A percentile compares a stretch with the other conserved stretches of the same genome.
Evolutionary conservation across 352 stramenopile species (phyloP).

Genomic region (Phytophthora pinifolia): DNA sequence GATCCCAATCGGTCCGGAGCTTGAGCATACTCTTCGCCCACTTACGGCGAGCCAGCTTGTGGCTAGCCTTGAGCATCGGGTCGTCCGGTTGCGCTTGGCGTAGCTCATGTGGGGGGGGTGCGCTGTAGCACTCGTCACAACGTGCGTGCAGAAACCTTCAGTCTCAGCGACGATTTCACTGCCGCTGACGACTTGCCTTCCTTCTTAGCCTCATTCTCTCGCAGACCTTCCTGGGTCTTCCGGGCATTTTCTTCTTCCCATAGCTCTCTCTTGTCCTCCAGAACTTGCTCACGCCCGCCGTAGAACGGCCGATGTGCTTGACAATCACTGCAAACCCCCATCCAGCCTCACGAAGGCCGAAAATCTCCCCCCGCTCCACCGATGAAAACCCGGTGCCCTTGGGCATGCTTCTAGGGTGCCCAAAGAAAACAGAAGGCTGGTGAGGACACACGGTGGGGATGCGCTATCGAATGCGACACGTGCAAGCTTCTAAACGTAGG

Average conservation of each 20-base stretch:
- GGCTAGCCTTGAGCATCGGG: neutral
- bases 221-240: neutral
- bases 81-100: slow-evolving; percentile 2
- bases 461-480: too few relatives aligned
- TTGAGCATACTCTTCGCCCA: neutral
- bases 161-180: neutral
- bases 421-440: too few relatives aligned
- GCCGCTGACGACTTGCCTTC: neutral
- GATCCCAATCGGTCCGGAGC: slow-evolving; percentile 8
- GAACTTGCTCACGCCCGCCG: neutral
- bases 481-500: too few relatives aligned
- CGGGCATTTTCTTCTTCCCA: neutral
- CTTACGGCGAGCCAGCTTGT: slow-evolving; percentile 2
- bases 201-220: slow-evolving; percentile 3
- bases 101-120: neutral
- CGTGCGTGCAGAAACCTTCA: neutral
- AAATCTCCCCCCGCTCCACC: neutral
- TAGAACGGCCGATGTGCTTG: neutral
- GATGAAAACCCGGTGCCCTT: too few relatives aligned
- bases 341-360: neutral
- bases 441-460: too few relatives aligned
- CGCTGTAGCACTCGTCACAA: slow-evolving; percentile 4
- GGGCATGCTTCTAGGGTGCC: too few relatives aligned
- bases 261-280: neutral
- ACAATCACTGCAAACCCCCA: slow-evolving; percentile 2